Base-by-base conservation (phyloP, 768 basidiomycete species). In the Termitomyces sp. region DNA sequence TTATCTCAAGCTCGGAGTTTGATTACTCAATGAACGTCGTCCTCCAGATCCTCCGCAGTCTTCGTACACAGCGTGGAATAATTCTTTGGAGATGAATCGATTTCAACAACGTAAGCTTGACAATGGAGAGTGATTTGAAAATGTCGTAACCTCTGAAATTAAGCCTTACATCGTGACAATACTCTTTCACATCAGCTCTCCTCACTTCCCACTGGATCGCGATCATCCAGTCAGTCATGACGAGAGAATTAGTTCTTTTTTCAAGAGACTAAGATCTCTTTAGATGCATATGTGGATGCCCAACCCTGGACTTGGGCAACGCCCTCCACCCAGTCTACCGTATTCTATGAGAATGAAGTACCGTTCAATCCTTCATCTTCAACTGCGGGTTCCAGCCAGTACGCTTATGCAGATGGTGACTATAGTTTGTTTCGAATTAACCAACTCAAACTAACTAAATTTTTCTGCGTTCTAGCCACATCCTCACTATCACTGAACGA, bases 341-440 rank as follows among this genome's bases (percentile, higher is more conserved):
- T 16, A 28, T 33, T 46, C 35, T 50, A 57, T 40, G 54, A 52
- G 48, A 50, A 55, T 32, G 54, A 40, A 20, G 20, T 41, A 2
- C 50, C 50, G 5, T 40, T 55, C 40, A 30, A 48, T 47, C 44
- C 63, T 23, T 30, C 59, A 40, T 58, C 43, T 2, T 50, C 61
- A 38, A 56, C 59, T 41, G 63, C 68, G 10, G 69, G 70, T 53
- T 69, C 67, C 59, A 73, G 71, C 13, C 68, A 71, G 23, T 71
- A 71, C 38, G 72, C 74, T n/a, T 71, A 74, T 35, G 66, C 64
- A 35, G 72, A 72, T 63, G 68, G 74, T 76, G 62, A 52, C 64
- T 61, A 4, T 55, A 18, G 0, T 16, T 28, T 30, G 14, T 61
- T 28, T 33, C 23, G 7, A 33, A 6, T 40, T 40, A 8, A 5